phyloP scores from a whole-genome alignment of 208 protist genomes.

The Leishmania arabica region DNA sequence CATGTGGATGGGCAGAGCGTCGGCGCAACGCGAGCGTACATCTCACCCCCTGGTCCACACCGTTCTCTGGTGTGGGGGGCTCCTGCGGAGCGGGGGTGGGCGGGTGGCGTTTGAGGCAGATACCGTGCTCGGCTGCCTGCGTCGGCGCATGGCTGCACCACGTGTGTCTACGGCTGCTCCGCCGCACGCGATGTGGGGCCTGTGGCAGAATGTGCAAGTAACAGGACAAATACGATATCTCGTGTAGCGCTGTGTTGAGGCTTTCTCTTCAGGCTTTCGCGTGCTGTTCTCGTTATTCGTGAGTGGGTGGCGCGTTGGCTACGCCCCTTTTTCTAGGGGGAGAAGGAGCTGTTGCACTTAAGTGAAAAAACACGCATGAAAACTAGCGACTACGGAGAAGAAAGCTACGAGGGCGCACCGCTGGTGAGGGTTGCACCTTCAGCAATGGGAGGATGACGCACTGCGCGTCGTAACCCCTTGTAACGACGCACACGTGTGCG shows the following conservation, averaged over 20 bases:
- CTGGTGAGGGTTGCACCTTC: not conserved
- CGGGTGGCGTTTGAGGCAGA: too few species aligned
- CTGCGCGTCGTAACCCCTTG: not conserved
- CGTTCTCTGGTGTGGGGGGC: not conserved
- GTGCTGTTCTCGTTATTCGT: too few species aligned
- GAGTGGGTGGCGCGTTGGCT: too few species aligned
- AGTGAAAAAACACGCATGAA: too few species aligned
- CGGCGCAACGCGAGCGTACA: not conserved
- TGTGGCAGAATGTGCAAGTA: not conserved
- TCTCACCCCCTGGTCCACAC: not conserved
- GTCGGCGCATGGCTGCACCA: not conserved
- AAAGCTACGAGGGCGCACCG: not conserved
- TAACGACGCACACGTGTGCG: not conserved
- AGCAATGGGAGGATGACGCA: not conserved
- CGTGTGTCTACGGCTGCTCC: not conserved
- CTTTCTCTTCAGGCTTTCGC: too few species aligned
- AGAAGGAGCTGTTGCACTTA: too few species aligned
- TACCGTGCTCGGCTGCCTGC: not conserved
- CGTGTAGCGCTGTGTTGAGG: too few species aligned
- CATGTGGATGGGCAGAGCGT: not conserved
- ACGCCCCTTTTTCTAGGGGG: too few species aligned
- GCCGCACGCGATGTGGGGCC: not conserved
- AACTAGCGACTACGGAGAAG: too few species aligned
- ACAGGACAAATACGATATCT: too few species aligned
- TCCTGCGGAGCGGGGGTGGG: too few species aligned